Evolutionary conservation across 2,329 filamentous ascomycete genomes (phyloP).

Genomic region (Fusarium chlamydosporum): DNA sequence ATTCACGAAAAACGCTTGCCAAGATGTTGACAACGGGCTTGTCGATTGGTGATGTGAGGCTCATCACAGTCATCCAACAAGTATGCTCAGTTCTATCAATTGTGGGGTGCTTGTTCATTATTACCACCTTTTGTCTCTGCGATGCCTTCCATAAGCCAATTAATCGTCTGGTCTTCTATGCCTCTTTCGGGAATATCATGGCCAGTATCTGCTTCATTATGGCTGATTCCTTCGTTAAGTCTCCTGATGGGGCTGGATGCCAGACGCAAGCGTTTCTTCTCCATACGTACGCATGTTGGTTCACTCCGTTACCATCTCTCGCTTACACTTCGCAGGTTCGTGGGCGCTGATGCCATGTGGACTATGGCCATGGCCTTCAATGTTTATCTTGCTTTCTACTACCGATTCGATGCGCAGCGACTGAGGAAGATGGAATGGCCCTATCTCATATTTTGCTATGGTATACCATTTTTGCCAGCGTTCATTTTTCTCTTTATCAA

Average conservation of each 20-base stretch:
- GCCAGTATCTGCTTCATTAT: slow-evolving; percentile 25
- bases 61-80: slow-evolving; percentile 23
- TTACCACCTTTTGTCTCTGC: slow-evolving; percentile 11
- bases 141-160: slow-evolving; percentile 15
- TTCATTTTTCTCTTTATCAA: slow-evolving; percentile 4
- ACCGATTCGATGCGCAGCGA: slow-evolving; percentile 14
- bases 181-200: slow-evolving; percentile 19
- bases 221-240: slow-evolving; percentile 12
- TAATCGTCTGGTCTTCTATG: slow-evolving; percentile 2
- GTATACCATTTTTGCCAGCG: neutral
- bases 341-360: slow-evolving; percentile 17
- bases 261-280: slow-evolving; percentile 12
- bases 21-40: neutral
- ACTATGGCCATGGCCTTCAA: slow-evolving; percentile 24
- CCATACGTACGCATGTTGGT: neutral
- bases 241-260: slow-evolving; percentile 1
- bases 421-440: neutral
- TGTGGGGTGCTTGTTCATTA: slow-evolving; percentile 14
- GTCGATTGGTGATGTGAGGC: neutral
- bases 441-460: neutral
- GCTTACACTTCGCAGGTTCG: neutral
- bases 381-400: slow-evolving; percentile 17
- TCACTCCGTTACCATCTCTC: rapidly evolving
- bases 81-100: slow-evolving; percentile 16
- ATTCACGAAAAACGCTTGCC: rapidly evolving